Conservation (phyloP, 306 rosid species). For the Adenanthera pavonina region DNA sequence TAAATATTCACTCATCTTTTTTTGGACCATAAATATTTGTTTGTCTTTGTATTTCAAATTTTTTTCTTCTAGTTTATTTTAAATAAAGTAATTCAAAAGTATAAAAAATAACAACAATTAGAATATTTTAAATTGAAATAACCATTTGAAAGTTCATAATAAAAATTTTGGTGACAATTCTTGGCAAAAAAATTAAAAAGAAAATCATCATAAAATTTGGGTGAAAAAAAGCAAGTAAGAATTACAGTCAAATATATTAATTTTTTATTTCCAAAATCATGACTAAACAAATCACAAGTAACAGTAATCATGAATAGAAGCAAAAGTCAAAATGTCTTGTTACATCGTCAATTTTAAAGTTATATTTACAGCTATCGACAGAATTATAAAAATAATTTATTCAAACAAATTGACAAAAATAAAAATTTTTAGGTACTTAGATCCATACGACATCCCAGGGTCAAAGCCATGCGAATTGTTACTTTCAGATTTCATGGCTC, state of each 20-base stretch:
- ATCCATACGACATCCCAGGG: neutral
- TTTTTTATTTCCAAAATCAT: neutral
- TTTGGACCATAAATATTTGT: too few species aligned
- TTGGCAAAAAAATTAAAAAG: neutral
- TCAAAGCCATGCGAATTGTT: neutral
- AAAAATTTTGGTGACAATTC: neutral
- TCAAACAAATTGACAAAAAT: neutral
- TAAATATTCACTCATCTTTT: too few species aligned
- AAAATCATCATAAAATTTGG: neutral
- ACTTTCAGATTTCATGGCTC: neutral
- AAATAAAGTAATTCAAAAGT: neutral
- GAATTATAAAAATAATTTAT: neutral
- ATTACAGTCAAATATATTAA: neutral
- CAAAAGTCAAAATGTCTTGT: neutral
- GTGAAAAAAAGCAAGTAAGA: neutral
- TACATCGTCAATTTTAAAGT: neutral
- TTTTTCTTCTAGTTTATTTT: neutral
- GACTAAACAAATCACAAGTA: neutral
- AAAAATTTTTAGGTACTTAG: neutral
- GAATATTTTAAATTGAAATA: neutral
- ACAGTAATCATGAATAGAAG: neutral
- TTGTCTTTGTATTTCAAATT: too few species aligned
- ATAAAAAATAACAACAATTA: too few species aligned
- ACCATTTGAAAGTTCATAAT: neutral
- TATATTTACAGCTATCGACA: neutral